Percentiles rank a stretch among this genome's conserved stretches.
phyloP scores from a whole-genome alignment of 768 basidiomycete species.

The Galerina marginata region DNA sequence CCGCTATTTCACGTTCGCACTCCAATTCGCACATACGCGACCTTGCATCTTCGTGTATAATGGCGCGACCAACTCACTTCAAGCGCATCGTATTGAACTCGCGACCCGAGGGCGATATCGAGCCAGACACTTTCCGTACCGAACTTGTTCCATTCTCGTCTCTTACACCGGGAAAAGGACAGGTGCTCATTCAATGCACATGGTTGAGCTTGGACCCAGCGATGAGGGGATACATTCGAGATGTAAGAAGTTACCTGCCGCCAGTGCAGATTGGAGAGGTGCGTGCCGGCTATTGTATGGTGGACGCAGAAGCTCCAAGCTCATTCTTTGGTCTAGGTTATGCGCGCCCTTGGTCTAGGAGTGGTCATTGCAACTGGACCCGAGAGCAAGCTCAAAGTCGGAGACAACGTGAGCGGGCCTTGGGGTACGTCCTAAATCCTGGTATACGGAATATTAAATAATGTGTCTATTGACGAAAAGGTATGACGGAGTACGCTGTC shows the following conservation, averaged over 20 bases:
- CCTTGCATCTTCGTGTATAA: not conserved
- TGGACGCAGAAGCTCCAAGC: not conserved
- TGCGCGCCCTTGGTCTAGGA: conserved; percentile 75
- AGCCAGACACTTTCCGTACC: conserved; percentile 73
- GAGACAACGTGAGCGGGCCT: conserved; percentile 69
- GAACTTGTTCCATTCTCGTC: conserved; percentile 56
- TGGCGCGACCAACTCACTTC: conserved; percentile 41
- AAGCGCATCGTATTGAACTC: conserved; percentile 78
- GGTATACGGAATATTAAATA: not conserved
- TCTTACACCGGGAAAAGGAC: conserved; percentile 54
- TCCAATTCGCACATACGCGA: not conserved
- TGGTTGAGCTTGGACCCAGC: conserved; percentile 88
- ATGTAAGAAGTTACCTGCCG: conserved; percentile 71
- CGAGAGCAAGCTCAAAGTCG: conserved; percentile 59
- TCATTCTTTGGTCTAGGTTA: conserved; percentile 45
- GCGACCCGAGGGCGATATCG: conserved; percentile 72
- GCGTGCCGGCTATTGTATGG: conserved; percentile 1
- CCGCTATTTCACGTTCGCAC: not conserved
- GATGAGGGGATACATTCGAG: conserved; percentile 84
- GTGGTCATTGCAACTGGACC: conserved; percentile 64
- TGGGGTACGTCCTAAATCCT: conserved; percentile 54
- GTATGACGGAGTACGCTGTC: conserved; percentile 80
- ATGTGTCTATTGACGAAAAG: conserved; percentile 37
- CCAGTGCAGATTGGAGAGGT: conserved; percentile 75
- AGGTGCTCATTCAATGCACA: conserved; percentile 78